phyloP scores from a whole-genome alignment of 129 eudicot genomes.

The Silybum marianum region DNA sequence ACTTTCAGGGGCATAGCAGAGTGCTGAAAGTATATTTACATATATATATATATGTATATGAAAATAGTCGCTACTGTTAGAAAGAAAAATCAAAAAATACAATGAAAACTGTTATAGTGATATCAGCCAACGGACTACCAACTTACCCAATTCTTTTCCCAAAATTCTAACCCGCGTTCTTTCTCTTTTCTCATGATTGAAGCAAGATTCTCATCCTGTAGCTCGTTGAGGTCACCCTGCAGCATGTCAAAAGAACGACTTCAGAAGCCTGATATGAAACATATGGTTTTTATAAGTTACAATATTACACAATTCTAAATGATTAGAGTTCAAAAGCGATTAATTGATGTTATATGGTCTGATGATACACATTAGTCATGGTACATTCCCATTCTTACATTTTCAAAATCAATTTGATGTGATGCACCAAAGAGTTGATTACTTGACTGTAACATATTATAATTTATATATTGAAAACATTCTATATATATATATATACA shows the following conservation, averaged over 20 bases:
- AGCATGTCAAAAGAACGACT: neutral
- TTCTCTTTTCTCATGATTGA: constrained; percentile 71
- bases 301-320: neutral
- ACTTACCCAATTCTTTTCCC: constrained; percentile 95
- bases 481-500: constrained; percentile 6
- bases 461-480: constrained; percentile 6
- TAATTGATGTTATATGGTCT: neutral
- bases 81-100: neutral
- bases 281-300: neutral
- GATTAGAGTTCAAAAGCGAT: neutral
- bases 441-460: constrained; percentile 7
- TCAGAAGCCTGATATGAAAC: constrained; percentile 6
- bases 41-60: neutral
- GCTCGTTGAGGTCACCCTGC: constrained; percentile 89
- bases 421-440: constrained; percentile 15
- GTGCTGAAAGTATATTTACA: constrained; percentile 46
- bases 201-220: constrained; percentile 83
- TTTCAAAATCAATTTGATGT: neutral
- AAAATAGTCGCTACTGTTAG: neutral
- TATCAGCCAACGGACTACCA: neutral
- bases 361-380: neutral
- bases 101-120: neutral
- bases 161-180: constrained; percentile 74
- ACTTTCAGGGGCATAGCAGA: constrained; percentile 89
- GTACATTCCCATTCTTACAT: neutral